Conservation (phyloP, 192 early-diverging fungal genomes). For the Podila epigama region DNA sequence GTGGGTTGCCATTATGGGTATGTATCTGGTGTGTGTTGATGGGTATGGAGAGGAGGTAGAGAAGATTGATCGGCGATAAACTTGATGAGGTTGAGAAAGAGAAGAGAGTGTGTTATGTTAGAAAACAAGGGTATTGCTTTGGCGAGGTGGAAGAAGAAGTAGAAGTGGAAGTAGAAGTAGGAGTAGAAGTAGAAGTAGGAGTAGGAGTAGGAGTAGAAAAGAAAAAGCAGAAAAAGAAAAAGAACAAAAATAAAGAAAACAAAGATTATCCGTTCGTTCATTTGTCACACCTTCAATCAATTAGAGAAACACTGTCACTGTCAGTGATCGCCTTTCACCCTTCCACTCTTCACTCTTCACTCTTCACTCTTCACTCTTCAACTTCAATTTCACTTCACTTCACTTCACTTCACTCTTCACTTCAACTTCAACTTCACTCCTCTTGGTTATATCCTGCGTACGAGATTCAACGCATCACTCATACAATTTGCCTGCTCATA, state of each 20-base stretch:
- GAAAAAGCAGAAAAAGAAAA: not conserved
- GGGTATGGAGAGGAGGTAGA: not conserved
- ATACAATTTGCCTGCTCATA: no score
- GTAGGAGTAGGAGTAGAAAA: not conserved
- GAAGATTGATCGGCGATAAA: not conserved
- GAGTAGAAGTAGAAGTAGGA: not conserved
- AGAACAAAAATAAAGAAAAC: not conserved
- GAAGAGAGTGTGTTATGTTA: not conserved
- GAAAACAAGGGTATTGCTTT: not conserved
- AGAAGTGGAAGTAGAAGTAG: not conserved
- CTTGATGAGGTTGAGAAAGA: not conserved
- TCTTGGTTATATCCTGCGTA: no score
- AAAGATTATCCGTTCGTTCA: not conserved
- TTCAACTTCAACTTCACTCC: no score
- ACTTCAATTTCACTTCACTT: no score
- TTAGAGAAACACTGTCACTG: no score
- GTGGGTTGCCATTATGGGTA: slow-evolving; percentile 16
- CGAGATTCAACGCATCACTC: no score
- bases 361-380: no score
- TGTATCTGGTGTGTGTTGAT: not conserved
- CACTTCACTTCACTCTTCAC: no score
- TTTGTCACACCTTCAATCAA: not conserved
- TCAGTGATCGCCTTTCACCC: no score
- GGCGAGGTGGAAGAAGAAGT: not conserved
- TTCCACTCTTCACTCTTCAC: no score